A percentile compares a stretch with the other conserved stretches of the same genome.
phyloP scores from a whole-genome alignment of 345 rosid species.

The Bruguiera gymnorhiza region DNA sequence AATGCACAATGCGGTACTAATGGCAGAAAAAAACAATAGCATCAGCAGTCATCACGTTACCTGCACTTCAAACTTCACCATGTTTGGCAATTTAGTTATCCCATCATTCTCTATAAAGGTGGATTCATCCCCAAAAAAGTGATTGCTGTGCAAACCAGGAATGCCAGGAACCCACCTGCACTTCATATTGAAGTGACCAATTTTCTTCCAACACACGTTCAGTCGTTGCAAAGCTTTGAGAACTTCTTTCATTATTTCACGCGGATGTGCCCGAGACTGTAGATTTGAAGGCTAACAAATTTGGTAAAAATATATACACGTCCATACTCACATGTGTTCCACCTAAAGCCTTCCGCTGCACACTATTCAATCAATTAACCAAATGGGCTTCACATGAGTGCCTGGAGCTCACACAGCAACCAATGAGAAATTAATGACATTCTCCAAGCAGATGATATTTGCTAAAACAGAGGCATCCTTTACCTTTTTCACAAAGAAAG shows the following conservation, averaged over 20 bases:
- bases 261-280: conserved; percentile 86
- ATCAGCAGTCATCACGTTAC: conserved; percentile 32
- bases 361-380: neutral
- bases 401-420: neutral
- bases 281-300: conserved; percentile 16
- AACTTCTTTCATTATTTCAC: conserved; percentile 84
- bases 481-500: neutral
- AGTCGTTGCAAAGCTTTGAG: conserved; percentile 78
- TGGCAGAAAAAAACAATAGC: no score
- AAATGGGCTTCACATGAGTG: neutral
- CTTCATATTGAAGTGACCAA: conserved; percentile 91
- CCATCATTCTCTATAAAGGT: conserved; percentile 56
- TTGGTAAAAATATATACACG: neutral
- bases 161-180: conserved; percentile 79
- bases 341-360: no score
- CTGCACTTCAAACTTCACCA: conserved; percentile 92
- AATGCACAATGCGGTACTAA: neutral
- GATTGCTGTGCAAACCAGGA: conserved; percentile 49
- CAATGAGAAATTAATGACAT: neutral
- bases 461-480: neutral
- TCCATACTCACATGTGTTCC: no score
- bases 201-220: conserved; percentile 92
- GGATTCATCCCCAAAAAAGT: conserved; percentile 68
- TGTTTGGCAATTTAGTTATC: conserved; percentile 43
- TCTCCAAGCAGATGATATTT: neutral